Base-by-base conservation (phyloP, 352 stramenopile genomes). In the Phytophthora hybrid region DNA sequence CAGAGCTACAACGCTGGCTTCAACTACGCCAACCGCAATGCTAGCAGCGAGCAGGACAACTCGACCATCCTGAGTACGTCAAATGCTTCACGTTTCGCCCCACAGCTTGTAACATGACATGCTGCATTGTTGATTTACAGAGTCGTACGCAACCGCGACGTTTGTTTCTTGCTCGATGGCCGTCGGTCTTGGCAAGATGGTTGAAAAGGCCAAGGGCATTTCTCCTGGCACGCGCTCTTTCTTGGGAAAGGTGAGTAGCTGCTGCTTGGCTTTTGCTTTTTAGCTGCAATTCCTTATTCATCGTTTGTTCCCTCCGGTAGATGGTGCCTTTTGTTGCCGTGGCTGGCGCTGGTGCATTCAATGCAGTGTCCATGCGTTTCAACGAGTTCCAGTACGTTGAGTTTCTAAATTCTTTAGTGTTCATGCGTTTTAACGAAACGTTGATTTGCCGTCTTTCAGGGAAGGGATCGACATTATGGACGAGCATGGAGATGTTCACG, bases 11-110 rank as follows among this genome's bases (percentile, higher is more conserved):
- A 93, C 75, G 88, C 89, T 1, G 89, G 88, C 57, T 96, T 95
- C 73, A 97, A 97, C 83, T 97, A 95, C 73, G 87, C 91, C 32
- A 97, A 97, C 74, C 87, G 91, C 65, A 95, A 94, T 58, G 89
- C 88, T 31, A 95, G 85, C 61, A 91, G 86, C 62, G 87, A 93
- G 44, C 87, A 95, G 60, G 85, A 93, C 66, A 93, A 74, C 59
- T 77, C 74, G 37, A 88, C 84, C 23, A 93, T 95, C 71, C 59
- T 93, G 49, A 95, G 89, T 94, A 78, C 67, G 84, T 78, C 37
- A 19, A 21, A 23, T 34, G 58, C 26, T 54, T 53, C 59, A 23
- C 18, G 5, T 23, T 57, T 41, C 11, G 46, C 19, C 23, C 19
- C n/a, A 60, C 26, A 39, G 21, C 41, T 14, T 74, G 32, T 44